Evolutionary conservation across 768 basidiomycete species (phyloP), one percentile per base, ranked within the genome.

Genomic region (Phanerodontia chrysosporium): DNA sequence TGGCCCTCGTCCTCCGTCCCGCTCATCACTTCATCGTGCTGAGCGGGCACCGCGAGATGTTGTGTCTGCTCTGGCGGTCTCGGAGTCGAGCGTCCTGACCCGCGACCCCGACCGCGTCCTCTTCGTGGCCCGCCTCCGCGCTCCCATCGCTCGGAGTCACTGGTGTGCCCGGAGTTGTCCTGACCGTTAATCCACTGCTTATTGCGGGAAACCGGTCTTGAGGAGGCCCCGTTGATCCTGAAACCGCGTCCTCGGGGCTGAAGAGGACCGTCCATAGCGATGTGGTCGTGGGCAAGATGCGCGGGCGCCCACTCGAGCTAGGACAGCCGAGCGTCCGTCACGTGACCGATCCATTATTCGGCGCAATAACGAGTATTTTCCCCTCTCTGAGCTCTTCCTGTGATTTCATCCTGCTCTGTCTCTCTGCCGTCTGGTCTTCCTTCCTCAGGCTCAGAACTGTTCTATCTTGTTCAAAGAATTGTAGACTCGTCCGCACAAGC

Each of bases 161-260:
- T 66, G 21, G 67, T 67, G 61, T 74, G 68, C 49, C 73, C 71
- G 7, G 76, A 72, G 3, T 74, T 74, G 46, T 66, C 74, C 70
- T 78, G 78, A 1, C 73, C 73, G 7, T 84, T 78, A 10, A 81
- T 74, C 86, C 86, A 87, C 58, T 84, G 82, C 62, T 78, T 85
- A 74, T 88, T 87, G 55, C 79, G 74, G 5, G 75, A 76, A 39
- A 70, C 71, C n/a, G 73, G 69, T 30, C 74, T 68, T 13, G 63
- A 64, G 9, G 55, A 51, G 10, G 62, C 57, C n/a, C 49, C 49
- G 36, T 56, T 51, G 8, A 35, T 53, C 36, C 55, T 62, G 45
- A 48, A 22, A 35, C 61, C 64, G 56, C 64, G 42, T 42, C 63
- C 63, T 46, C 58, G 57, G 24, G 30, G 21, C 16, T 52, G 48